Base-by-base conservation (phyloP, 208 protist species). In the Lotmaria passim region DNA sequence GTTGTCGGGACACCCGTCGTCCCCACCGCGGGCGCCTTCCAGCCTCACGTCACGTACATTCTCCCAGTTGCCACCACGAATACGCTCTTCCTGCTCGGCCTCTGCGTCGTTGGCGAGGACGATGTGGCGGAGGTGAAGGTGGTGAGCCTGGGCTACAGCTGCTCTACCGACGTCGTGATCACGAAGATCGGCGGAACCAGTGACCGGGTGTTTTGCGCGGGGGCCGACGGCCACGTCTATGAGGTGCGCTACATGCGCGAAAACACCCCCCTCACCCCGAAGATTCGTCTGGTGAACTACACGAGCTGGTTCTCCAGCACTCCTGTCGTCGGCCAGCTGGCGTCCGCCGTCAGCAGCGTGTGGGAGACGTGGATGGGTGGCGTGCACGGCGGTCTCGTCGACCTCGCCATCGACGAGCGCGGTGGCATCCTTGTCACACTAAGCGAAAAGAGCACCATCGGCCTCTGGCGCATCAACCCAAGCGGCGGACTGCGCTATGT, bases 201-300 rank as follows among this genome's bases (percentile, higher is more conserved):
- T 2, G 89, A 88, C 21, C 71, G 88, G 53, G 75, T 97, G 39
- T 97, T 97, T 78, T 85, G 83, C 24, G 88, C 85, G 24, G 88
- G 82, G 6, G 81, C 81, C n/a, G 84, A 95, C 71, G 90, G 89
- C 11, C 78, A 83, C 69, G 69, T 95, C 44, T 93, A 94, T 69
- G 92, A 97, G 69, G 24, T 94, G 38, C 79, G 72, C 43, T 97
- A 95, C 71, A 64, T 68, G 31, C 82, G 84, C 31, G 92, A 91
- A 48, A 86, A 75, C 64, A 89, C 88, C 3, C 79, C 82, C 0
- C 50, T 94, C 15, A 59, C 85, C 2, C 86, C 85, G 14, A 87
- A 84, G 61, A 86, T 95, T 38, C 82, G 86, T n/a, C 66, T 95
- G 30, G 77, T 97, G 60, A 86, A 81, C 58, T 86, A 81, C 75